A percentile compares a stretch with the other conserved stretches of the same genome.
Evolutionary conservation across 345 rosid genomes (phyloP).

Genomic region (Eucalyptus pauciflora): DNA sequence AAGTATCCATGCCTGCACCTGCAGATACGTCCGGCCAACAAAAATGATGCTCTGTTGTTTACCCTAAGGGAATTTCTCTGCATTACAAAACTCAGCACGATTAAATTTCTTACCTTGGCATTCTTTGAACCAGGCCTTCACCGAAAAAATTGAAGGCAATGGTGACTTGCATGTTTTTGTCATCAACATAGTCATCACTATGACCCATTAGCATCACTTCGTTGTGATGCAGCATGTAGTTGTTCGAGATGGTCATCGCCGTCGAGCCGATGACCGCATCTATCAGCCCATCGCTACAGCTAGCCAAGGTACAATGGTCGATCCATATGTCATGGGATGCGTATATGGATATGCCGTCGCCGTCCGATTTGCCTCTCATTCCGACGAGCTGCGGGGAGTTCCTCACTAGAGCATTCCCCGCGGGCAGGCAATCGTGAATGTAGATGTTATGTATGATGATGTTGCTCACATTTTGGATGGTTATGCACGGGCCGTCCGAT

Average conservation of each 20-base stretch:
- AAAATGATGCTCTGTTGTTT: not conserved
- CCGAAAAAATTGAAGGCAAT: slow-evolving; percentile 67
- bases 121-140: slow-evolving; percentile 55
- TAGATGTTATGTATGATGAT: slow-evolving; percentile 52
- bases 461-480: slow-evolving; percentile 38
- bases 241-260: slow-evolving; percentile 55
- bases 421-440: slow-evolving; percentile 42
- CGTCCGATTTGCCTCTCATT: slow-evolving; percentile 37
- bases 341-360: slow-evolving; percentile 57
- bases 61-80: not conserved
- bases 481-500: slow-evolving; percentile 44
- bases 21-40: not conserved
- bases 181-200: slow-evolving; percentile 40
- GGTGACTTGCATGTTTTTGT: slow-evolving; percentile 53
- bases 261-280: slow-evolving; percentile 54
- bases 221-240: slow-evolving; percentile 49
- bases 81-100: not conserved
- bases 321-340: slow-evolving; percentile 46
- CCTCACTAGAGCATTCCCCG: slow-evolving; percentile 13
- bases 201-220: slow-evolving; percentile 75
- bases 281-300: slow-evolving; percentile 52
- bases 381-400: slow-evolving; percentile 7
- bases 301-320: slow-evolving; percentile 56
- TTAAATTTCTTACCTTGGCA: slow-evolving; percentile 33
- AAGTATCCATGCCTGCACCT: slow-evolving; percentile 69